Evolutionary conservation across 139 green algal genomes (phyloP).

Genomic region (Pycnococcus provasolii): DNA sequence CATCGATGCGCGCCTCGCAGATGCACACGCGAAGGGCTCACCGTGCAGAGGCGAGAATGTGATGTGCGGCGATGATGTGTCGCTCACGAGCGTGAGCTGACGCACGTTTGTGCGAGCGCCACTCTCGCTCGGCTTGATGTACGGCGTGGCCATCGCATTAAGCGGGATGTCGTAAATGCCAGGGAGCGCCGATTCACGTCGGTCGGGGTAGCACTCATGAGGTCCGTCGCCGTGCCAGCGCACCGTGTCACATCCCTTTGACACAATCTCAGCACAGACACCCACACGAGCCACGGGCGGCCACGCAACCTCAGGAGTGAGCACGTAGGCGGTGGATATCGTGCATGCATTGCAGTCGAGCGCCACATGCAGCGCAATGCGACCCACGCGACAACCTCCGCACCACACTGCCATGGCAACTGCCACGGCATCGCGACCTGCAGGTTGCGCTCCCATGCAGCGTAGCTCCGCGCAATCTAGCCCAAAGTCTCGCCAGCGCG

Average conservation of each 20-base stretch:
- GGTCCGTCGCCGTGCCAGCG: neutral
- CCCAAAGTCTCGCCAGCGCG: too few species aligned
- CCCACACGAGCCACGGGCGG: too few species aligned
- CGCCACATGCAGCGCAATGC: neutral
- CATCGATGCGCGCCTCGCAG: too few species aligned
- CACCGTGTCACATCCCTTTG: neutral
- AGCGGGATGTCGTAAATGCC: neutral
- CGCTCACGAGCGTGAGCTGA: neutral
- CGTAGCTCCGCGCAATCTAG: too few species aligned
- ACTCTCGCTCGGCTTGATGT: constrained; percentile 21
- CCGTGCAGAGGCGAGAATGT: too few species aligned
- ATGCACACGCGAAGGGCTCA: too few species aligned
- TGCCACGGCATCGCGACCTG: too few species aligned
- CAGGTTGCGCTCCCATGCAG: too few species aligned
- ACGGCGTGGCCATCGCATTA: constrained; percentile 8
- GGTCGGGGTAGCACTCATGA: constrained; percentile 21
- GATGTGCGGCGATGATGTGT: too few species aligned
- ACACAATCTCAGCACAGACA: neutral
- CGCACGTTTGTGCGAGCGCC: neutral
- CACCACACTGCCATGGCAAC: neutral
- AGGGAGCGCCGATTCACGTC: constrained; percentile 3
- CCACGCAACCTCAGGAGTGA: too few species aligned
- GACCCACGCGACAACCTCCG: neutral
- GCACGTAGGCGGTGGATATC: too few species aligned
- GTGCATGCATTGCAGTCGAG: neutral